These are phyloP conservation scores for Botrytis sinoallii DNA, from an alignment of 2,329 filamentous ascomycete genomes.

Conservation along the genomic window DNA sequence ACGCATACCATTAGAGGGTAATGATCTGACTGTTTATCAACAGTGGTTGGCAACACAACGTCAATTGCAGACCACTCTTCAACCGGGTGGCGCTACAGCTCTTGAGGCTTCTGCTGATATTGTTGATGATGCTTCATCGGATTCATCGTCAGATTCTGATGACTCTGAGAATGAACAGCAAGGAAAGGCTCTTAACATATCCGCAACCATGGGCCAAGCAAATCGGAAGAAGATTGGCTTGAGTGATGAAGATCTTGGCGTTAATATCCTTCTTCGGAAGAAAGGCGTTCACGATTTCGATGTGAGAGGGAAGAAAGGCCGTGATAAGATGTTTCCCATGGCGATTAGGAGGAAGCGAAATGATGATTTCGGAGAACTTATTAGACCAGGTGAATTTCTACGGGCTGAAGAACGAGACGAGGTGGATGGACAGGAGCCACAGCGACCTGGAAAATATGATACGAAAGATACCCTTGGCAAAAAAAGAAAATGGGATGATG, in stretches of 20 bases:
- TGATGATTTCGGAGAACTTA: slow-evolving; percentile 92
- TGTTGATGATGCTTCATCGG: slow-evolving; percentile 80
- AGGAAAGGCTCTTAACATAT: slow-evolving; percentile 85
- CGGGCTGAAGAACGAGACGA: slow-evolving; percentile 87
- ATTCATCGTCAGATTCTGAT: slow-evolving; percentile 81
- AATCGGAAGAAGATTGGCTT: slow-evolving; percentile 82
- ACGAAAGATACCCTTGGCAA: slow-evolving; percentile 70
- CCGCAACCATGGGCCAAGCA: slow-evolving; percentile 78
- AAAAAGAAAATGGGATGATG: slow-evolving; percentile 91
- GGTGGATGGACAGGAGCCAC: slow-evolving; percentile 62
- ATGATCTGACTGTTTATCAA: slow-evolving; percentile 79
- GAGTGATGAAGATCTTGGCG: slow-evolving; percentile 84
- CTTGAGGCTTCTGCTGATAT: slow-evolving; percentile 70
- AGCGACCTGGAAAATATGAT: slow-evolving; percentile 48
- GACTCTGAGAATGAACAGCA: slow-evolving; percentile 88
- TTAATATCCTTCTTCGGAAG: slow-evolving; percentile 84
- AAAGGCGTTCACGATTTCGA: slow-evolving; percentile 94
- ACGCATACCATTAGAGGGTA: slow-evolving; percentile 65
- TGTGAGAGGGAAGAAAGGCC: slow-evolving; percentile 83
- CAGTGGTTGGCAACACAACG: slow-evolving; percentile 88
- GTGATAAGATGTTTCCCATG: slow-evolving; percentile 89
- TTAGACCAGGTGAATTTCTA: slow-evolving; percentile 89
- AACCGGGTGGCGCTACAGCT: slow-evolving; percentile 63
- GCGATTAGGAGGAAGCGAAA: slow-evolving; percentile 73
- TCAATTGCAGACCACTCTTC: slow-evolving; percentile 78